phyloP scores from a whole-genome alignment of 768 basidiomycete species.

The Boletus eberwhitei region DNA sequence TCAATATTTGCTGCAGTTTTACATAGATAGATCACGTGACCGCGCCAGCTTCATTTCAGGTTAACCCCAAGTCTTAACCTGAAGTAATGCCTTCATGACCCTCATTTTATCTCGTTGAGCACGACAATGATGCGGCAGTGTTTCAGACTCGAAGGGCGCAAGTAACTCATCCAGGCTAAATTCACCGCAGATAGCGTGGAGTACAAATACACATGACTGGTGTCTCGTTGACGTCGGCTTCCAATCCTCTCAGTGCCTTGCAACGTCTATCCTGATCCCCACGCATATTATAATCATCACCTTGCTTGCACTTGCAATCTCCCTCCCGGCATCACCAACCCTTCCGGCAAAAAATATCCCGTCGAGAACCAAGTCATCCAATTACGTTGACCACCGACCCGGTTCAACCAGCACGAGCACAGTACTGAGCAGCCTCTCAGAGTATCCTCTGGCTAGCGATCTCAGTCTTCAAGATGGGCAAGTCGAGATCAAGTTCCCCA shows the following conservation, averaged over 20 bases:
- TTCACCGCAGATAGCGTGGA: too few relatives aligned
- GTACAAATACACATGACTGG: slow-evolving; percentile 5
- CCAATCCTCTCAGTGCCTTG: neutral
- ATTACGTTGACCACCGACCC: slow-evolving; percentile 20
- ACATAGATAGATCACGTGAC: slow-evolving; percentile 13
- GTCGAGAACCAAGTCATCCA: slow-evolving; percentile 20
- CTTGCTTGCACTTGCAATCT: slow-evolving; percentile 10
- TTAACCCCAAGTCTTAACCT: too few relatives aligned
- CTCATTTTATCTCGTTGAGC: neutral
- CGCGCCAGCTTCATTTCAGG: neutral
- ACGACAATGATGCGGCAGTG: neutral
- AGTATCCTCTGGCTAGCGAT: slow-evolving; percentile 18
- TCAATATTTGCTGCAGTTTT: slow-evolving; percentile 29
- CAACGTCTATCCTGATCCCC: slow-evolving; percentile 2
- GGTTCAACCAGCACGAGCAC: neutral
- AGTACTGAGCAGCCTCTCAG: slow-evolving; percentile 16
- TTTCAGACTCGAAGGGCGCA: neutral
- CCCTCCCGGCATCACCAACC: neutral
- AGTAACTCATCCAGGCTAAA: neutral
- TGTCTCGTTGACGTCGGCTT: neutral
- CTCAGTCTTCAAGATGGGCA: slow-evolving; percentile 32
- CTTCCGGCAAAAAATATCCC: slow-evolving; percentile 7
- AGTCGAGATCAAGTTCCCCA: slow-evolving; percentile 27
- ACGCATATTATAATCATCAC: neutral
- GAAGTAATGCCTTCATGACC: too few relatives aligned